Evolutionary conservation across 2,329 filamentous ascomycete genomes (phyloP).

Genomic region (Colletotrichum destructivum): DNA sequence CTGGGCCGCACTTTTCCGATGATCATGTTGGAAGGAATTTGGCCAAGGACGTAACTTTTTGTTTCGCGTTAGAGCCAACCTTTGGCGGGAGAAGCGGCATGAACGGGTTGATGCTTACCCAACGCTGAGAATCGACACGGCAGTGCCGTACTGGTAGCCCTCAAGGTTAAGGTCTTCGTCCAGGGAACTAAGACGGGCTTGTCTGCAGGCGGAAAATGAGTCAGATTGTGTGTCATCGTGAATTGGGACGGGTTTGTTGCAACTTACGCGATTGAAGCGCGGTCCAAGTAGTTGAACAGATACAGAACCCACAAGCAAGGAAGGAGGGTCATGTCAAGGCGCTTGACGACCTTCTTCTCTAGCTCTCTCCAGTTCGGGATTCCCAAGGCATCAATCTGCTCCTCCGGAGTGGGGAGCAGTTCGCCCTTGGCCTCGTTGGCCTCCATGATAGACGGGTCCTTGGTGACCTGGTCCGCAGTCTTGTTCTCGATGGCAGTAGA

Average conservation of each 20-base stretch:
- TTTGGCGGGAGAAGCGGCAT: fast-evolving
- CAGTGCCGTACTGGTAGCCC: constrained; percentile 46
- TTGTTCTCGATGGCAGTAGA: not conserved
- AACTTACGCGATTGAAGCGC: constrained; percentile 43
- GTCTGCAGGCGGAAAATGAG: constrained; percentile 25
- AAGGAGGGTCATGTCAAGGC: constrained; percentile 44
- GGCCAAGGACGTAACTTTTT: constrained; percentile 39
- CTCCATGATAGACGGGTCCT: constrained; percentile 22
- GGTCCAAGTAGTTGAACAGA: constrained; percentile 45
- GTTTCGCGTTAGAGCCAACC: not conserved
- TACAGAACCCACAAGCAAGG: constrained; percentile 45
- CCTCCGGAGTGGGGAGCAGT: constrained; percentile 37
- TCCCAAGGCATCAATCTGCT: constrained; percentile 45
- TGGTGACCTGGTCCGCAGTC: constrained; percentile 20
- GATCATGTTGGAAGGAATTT: constrained; percentile 44
- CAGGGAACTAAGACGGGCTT: constrained; percentile 45
- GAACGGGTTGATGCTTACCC: constrained; percentile 27
- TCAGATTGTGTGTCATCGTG: not conserved
- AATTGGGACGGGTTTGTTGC: fast-evolving
- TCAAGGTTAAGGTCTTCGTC: constrained; percentile 47
- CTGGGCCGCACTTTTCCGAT: constrained; percentile 42
- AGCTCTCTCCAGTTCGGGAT: constrained; percentile 44
- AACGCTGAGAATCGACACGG: constrained; percentile 47
- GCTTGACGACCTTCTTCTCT: constrained; percentile 44
- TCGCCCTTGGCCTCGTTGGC: constrained; percentile 23